These are phyloP conservation scores for Groenewaldozyma salmanticensis DNA, from an alignment of 805 yeast species.

Conservation along the genomic window DNA sequence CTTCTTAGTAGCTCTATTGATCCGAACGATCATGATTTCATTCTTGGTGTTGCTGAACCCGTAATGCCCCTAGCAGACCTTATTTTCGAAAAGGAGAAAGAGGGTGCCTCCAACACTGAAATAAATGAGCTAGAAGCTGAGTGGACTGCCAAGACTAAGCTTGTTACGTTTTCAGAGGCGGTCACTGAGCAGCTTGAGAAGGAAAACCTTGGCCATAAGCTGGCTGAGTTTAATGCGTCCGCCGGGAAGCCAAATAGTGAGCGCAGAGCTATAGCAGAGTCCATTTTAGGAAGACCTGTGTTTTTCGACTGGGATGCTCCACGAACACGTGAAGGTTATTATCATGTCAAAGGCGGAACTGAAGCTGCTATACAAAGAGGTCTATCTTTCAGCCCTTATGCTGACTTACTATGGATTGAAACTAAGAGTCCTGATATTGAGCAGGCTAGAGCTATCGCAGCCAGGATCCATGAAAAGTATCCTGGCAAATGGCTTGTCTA, in stretches of 20 bases:
- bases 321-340: slow-evolving; percentile 48
- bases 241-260: slow-evolving; percentile 25
- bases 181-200: slow-evolving; percentile 27
- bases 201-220: slow-evolving; percentile 24
- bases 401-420: slow-evolving; percentile 98
- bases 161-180: slow-evolving; percentile 44
- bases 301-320: slow-evolving; percentile 53
- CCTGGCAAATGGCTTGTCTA: slow-evolving; percentile 96
- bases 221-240: slow-evolving; percentile 22
- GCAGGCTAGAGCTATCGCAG: slow-evolving; percentile 92
- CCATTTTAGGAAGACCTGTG: slow-evolving; percentile 27
- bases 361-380: slow-evolving; percentile 48
- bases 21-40: slow-evolving; percentile 46
- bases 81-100: slow-evolving; percentile 33
- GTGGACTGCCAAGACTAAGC: slow-evolving; percentile 37
- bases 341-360: slow-evolving; percentile 39
- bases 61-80: slow-evolving; percentile 38
- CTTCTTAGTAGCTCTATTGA: slow-evolving; percentile 44
- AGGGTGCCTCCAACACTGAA: slow-evolving; percentile 29
- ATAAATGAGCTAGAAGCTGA: slow-evolving; percentile 34
- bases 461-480: slow-evolving; percentile 68
- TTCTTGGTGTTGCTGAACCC: slow-evolving; percentile 38
- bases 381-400: slow-evolving; percentile 47
- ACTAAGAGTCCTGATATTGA: slow-evolving; percentile 86
- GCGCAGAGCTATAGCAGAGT: slow-evolving; percentile 22